Evolutionary conservation across 306 rosid species (phyloP).

Genomic region (Dalbergia cultrata): DNA sequence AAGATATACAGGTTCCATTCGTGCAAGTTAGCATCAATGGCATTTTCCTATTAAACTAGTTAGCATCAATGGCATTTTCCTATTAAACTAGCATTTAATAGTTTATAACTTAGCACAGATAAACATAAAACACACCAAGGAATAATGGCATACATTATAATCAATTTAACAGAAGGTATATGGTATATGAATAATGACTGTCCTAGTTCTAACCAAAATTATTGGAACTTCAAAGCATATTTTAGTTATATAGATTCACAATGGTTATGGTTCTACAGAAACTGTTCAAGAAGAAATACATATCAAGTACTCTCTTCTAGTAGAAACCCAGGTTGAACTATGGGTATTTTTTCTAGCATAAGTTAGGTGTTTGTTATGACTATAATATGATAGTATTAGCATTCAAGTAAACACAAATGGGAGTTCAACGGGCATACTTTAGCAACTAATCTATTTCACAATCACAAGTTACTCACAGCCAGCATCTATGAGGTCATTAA

Average conservation of each 20-base stretch:
- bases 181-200: conserved; percentile 7
- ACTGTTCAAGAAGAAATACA: conserved; percentile 25
- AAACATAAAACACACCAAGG: conserved; percentile 1
- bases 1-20: neutral
- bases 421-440: conserved; percentile 29
- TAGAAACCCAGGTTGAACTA: conserved; percentile 39
- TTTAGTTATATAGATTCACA: conserved; percentile 21
- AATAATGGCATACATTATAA: neutral
- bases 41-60: conserved; percentile 5
- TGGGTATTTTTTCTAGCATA: conserved; percentile 4
- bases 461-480: conserved; percentile 28
- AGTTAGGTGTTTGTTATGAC: conserved; percentile 12
- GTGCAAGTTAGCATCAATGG: neutral
- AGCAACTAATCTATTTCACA: conserved; percentile 32
- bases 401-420: conserved; percentile 3
- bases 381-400: conserved; percentile 3
- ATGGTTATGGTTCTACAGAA: neutral
- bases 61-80: conserved; percentile 12
- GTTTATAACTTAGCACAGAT: neutral
- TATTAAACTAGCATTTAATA: conserved; percentile 11
- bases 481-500: conserved; percentile 34
- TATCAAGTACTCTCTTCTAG: neutral
- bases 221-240: conserved; percentile 26
- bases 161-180: neutral
- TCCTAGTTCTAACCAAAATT: conserved; percentile 25